phyloP scores from a whole-genome alignment of 2,329 filamentous ascomycete species.

The Davidsoniella neocaledoniae region DNA sequence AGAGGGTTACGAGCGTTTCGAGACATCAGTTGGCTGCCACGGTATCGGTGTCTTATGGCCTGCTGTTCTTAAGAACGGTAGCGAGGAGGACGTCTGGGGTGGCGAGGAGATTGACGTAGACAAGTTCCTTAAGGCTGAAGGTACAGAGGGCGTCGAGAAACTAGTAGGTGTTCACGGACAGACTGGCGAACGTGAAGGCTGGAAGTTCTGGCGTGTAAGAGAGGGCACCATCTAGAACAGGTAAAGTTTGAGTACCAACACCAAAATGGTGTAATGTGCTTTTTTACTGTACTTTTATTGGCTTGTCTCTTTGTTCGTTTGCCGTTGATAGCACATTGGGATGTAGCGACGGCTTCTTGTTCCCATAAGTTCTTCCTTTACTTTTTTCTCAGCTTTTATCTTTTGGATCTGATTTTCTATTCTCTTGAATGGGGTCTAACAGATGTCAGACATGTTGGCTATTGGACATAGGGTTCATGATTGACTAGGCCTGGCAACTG shows the following conservation, averaged over 20 bases:
- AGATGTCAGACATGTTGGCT: no score
- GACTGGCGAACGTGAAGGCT: slow-evolving; percentile 54
- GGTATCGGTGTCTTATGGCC: slow-evolving; percentile 91
- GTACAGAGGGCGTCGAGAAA: slow-evolving; percentile 69
- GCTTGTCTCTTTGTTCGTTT: slow-evolving; percentile 2
- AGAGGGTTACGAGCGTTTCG: slow-evolving; percentile 69
- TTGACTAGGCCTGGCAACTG: background rate
- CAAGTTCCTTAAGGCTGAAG: slow-evolving; percentile 62
- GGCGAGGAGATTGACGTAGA: slow-evolving; percentile 90
- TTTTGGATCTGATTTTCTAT: no score
- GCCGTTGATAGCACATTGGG: background rate
- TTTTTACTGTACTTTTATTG: background rate
- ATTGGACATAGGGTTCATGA: background rate
- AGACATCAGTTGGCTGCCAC: slow-evolving; percentile 80
- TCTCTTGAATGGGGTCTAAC: no score
- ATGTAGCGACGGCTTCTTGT: background rate
- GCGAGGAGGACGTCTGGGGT: slow-evolving; percentile 58
- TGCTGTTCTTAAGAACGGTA: slow-evolving; percentile 72
- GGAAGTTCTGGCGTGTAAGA: slow-evolving; percentile 68
- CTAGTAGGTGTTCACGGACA: slow-evolving; percentile 65
- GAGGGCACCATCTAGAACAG: slow-evolving; percentile 9
- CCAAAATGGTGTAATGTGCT: background rate
- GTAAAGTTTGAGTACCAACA: background rate
- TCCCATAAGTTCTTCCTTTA: background rate
- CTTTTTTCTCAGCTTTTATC: no score